Conservation (phyloP, 23 red algal genomes). For the Cyanidiococcus yangmingshanensis region DNA sequence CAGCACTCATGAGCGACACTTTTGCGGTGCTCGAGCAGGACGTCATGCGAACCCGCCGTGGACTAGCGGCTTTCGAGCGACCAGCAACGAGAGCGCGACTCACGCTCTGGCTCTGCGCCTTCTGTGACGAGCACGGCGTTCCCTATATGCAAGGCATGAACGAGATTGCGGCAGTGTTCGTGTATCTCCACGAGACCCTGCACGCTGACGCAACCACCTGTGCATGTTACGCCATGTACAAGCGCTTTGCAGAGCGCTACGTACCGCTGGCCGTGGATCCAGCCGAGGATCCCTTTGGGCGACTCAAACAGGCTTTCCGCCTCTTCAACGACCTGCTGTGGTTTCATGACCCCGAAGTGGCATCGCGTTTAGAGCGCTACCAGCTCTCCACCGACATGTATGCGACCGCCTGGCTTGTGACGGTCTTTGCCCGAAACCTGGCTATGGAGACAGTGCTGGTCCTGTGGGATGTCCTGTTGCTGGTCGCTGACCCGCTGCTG, state of each 20-base stretch:
- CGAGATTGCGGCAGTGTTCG: slow-evolving; percentile 87
- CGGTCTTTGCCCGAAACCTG: slow-evolving; percentile 92
- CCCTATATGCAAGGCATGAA: slow-evolving; percentile 92
- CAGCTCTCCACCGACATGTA: slow-evolving; percentile 85
- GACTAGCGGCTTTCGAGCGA: slow-evolving; percentile 50
- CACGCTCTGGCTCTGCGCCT: slow-evolving; percentile 51
- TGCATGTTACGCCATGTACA: slow-evolving; percentile 59
- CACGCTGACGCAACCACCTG: slow-evolving; percentile 25
- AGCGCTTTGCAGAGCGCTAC: slow-evolving; percentile 54
- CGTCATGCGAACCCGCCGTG: slow-evolving; percentile 65
- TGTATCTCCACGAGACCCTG: slow-evolving; percentile 27
- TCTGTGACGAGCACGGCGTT: slow-evolving; percentile 64
- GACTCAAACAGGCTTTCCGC: slow-evolving; percentile 64
- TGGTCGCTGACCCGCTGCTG: slow-evolving; percentile 70
- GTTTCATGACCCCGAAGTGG: slow-evolving; percentile 81
- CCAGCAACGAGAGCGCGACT: slow-evolving; percentile 38
- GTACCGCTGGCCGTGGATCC: slow-evolving; percentile 67
- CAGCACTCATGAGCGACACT: no score
- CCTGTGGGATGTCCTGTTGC: slow-evolving; percentile 80
- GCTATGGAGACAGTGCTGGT: slow-evolving; percentile 63
- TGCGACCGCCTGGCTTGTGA: slow-evolving; percentile 85
- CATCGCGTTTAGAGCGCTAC: slow-evolving; percentile 57
- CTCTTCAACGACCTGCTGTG: slow-evolving; percentile 64
- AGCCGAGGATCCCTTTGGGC: slow-evolving; percentile 52
- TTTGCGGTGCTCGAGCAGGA: slow-evolving; percentile 78